Conservation (phyloP, 1,139 yeast species). For the Blastobotrys serpentis region DNA sequence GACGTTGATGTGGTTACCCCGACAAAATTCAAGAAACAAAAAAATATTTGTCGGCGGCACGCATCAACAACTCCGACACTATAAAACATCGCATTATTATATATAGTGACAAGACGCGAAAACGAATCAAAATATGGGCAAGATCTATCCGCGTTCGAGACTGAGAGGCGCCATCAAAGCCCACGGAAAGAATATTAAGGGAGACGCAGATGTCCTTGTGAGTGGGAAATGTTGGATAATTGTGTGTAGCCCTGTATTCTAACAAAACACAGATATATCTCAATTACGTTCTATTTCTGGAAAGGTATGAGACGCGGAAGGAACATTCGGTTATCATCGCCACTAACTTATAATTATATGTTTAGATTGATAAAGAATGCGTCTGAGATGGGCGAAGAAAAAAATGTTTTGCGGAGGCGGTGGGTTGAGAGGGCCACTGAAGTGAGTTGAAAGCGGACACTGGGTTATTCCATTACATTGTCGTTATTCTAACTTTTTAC, state of each 20-base stretch:
- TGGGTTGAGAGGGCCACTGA: slow-evolving; percentile 2
- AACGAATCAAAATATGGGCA: slow-evolving; percentile 3
- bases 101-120: background rate
- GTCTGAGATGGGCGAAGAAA: slow-evolving; percentile 19
- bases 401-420: slow-evolving; percentile 19
- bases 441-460: background rate
- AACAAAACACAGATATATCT: slow-evolving; percentile 22
- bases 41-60: too few species aligned
- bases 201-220: slow-evolving; percentile 14
- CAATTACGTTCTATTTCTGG: slow-evolving; percentile 29
- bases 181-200: slow-evolving; percentile 1
- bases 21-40: background rate
- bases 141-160: slow-evolving; percentile 8
- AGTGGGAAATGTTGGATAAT: slow-evolving; percentile 25
- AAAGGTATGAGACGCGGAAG: slow-evolving; percentile 26
- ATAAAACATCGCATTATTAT: background rate
- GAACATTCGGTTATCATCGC: too few species aligned
- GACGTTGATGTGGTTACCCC: slow-evolving; percentile 1
- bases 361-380: slow-evolving; percentile 24
- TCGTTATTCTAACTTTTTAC: too few species aligned
- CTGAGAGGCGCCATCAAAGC: slow-evolving; percentile 4
- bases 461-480: too few species aligned
- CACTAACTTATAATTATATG: too few species aligned
- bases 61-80: too few species aligned
- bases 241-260: background rate